Conservation (phyloP, 106 monocot species). For the Alisma plantagoaquatica region DNA sequence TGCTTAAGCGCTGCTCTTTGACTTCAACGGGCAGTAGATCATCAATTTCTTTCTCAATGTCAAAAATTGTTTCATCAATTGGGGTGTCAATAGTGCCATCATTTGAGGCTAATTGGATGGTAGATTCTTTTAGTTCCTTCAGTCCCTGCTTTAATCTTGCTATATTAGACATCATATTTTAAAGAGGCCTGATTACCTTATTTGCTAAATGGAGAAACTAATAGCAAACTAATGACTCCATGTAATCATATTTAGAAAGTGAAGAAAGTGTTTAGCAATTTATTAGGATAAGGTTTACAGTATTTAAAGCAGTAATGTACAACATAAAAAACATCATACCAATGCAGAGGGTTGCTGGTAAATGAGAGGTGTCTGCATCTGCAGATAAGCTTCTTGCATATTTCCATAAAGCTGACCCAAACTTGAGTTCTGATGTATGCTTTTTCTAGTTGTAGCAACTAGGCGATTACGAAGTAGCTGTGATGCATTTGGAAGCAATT, state of each 20-base stretch:
- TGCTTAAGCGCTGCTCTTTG: not conserved
- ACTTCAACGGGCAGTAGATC: not conserved
- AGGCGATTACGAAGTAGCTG: no score
- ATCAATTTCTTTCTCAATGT: not conserved
- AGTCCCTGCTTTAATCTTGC: no score
- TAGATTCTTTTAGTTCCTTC: no score
- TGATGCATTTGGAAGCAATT: no score
- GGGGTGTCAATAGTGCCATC: not conserved
- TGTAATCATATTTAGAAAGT: not conserved
- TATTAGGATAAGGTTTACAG: not conserved
- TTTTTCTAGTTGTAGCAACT: no score
- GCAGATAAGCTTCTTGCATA: constrained; percentile 3
- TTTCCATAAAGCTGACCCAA: constrained; percentile 1
- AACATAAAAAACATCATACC: not conserved
- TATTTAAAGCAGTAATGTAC: not conserved
- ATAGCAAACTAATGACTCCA: no score
- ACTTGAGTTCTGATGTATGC: constrained; percentile 1
- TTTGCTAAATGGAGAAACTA: no score
- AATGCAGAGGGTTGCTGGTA: not conserved
- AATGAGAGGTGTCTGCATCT: constrained; percentile 1
- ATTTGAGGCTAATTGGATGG: not conserved
- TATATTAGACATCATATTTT: not conserved
- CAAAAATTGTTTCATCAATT: no score
- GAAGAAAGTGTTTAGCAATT: no score
- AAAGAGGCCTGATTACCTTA: no score